phyloP scores from a whole-genome alignment of 345 rosid genomes.

The Litchi chinensis region DNA sequence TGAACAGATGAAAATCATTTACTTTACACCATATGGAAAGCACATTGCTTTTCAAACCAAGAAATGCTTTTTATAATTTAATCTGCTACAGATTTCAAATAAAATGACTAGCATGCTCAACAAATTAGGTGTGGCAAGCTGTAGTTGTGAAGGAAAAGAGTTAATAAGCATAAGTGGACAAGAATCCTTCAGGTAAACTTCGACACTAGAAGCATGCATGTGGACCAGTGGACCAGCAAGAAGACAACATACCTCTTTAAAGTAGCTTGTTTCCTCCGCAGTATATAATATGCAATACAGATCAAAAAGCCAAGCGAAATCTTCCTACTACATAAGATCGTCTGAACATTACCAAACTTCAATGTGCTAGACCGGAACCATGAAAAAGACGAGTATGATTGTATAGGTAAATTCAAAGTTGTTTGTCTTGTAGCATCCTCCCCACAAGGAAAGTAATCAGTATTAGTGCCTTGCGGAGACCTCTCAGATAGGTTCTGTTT shows the following conservation, averaged over 20 bases:
- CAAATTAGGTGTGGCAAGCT: neutral
- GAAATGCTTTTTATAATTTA: neutral
- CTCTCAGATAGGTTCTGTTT: constrained; percentile 27
- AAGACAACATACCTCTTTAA: constrained; percentile 48
- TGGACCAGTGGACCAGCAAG: neutral
- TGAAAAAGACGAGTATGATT: constrained; percentile 40
- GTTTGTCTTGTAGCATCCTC: constrained; percentile 32
- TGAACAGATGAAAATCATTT: neutral
- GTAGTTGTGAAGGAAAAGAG: neutral
- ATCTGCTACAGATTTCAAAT: neutral
- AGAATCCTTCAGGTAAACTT: neutral
- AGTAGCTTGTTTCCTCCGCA: constrained; percentile 55
- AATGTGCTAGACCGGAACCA: constrained; percentile 61
- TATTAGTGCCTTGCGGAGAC: constrained; percentile 24
- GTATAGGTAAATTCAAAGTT: constrained; percentile 44
- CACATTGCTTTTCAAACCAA: constrained; percentile 1
- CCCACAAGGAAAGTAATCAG: constrained; percentile 24
- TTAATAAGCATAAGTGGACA: neutral
- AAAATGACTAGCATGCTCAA: neutral
- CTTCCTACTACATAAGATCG: constrained; percentile 53
- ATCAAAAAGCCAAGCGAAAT: constrained; percentile 57
- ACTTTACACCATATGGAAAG: neutral
- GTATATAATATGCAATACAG: constrained; percentile 48
- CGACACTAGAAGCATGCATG: neutral
- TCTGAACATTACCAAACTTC: constrained; percentile 50